Evolutionary conservation across 371 early-diverging fungal species (phyloP).

Genomic region (Mucor piriformis): DNA sequence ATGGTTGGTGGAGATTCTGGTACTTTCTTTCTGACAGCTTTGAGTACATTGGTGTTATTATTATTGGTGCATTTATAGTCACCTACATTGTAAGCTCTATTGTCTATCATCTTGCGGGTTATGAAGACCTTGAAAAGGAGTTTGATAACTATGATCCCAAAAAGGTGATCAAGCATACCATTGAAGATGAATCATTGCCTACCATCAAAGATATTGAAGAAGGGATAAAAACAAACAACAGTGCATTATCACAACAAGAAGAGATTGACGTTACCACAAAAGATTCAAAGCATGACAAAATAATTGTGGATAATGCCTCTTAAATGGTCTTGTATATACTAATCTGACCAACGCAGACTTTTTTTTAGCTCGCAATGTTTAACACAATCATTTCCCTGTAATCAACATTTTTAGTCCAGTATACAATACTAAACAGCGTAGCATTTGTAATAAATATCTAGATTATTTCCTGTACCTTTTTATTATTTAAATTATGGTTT

Average conservation of each 20-base stretch:
- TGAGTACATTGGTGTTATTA: conserved; percentile 58
- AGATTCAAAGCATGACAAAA: neutral
- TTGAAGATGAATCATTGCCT: neutral
- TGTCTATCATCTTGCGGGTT: conserved; percentile 46
- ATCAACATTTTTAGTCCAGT: conserved; percentile 4
- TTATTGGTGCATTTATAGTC: conserved; percentile 53
- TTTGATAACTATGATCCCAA: conserved; percentile 33
- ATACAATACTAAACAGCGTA: conserved; percentile 1
- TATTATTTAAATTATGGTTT: no score
- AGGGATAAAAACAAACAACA: neutral
- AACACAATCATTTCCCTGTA: neutral
- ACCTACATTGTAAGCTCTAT: conserved; percentile 53
- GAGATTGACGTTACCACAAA: neutral
- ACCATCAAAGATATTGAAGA: conserved; percentile 15
- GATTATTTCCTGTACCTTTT: neutral
- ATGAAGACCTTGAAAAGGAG: conserved; percentile 46
- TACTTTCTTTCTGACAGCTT: conserved; percentile 51
- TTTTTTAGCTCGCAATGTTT: neutral
- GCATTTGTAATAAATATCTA: neutral
- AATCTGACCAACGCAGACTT: no score
- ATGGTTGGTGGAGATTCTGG: conserved; percentile 65
- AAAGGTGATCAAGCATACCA: neutral
- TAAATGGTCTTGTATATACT: no score
- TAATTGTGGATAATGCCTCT: neutral
- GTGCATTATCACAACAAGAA: neutral